These are phyloP conservation scores for Fusarium foetens DNA, from an alignment of 2,329 filamentous ascomycete genomes.

Conservation along the genomic window DNA sequence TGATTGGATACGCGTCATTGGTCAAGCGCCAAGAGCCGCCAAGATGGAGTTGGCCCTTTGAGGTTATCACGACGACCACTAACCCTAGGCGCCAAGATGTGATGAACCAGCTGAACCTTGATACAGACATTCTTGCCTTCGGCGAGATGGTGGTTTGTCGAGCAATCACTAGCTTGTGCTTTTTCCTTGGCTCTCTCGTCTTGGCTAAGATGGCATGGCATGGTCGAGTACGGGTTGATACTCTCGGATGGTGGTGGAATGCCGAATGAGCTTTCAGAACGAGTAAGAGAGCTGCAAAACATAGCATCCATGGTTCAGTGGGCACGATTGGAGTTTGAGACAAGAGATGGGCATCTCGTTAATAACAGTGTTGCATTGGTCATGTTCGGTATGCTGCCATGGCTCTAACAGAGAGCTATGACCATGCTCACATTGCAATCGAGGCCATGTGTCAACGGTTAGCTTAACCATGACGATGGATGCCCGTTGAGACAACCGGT, in stretches of 20 bases:
- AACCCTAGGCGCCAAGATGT: constrained; percentile 31
- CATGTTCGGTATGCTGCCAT: background rate
- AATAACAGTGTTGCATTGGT: background rate
- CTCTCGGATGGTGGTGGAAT: constrained; percentile 23
- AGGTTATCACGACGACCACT: constrained; percentile 27
- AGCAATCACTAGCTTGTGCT: constrained; percentile 6
- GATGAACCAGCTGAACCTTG: constrained; percentile 39
- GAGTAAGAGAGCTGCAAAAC: background rate
- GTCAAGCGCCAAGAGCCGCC: constrained; percentile 39
- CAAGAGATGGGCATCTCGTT: constrained; percentile 5
- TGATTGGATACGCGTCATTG: constrained; percentile 33
- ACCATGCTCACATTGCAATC: background rate
- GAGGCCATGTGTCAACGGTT: constrained; percentile 17
- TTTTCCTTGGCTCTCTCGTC: background rate
- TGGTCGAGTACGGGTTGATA: constrained; percentile 3
- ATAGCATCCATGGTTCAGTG: background rate
- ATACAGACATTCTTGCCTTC: constrained; percentile 26
- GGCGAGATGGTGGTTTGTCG: constrained; percentile 32
- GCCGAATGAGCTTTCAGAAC: constrained; percentile 8
- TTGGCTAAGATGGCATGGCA: background rate
- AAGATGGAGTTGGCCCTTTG: constrained; percentile 23
- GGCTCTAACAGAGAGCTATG: background rate
- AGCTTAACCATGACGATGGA: background rate
- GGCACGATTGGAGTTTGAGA: constrained; percentile 1
- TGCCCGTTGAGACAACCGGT: constrained; percentile 28